Percentiles rank a stretch among this genome's conserved stretches.
Conservation (phyloP, 345 rosid species). For the Punica granatum region DNA sequence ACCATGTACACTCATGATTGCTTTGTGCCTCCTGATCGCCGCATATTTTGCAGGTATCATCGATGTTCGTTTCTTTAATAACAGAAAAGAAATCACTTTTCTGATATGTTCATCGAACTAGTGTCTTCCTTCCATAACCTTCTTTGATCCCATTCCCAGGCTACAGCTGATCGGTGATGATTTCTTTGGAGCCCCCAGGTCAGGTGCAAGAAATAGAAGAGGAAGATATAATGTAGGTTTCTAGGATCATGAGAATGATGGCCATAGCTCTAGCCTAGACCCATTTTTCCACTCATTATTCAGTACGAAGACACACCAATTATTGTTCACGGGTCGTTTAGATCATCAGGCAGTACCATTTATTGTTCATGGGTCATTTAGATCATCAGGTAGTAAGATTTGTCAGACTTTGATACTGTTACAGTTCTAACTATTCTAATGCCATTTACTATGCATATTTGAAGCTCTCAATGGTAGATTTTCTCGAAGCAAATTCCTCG, state of each 20-base stretch:
- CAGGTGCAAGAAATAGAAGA: neutral
- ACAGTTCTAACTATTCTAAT: neutral
- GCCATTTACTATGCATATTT: neutral
- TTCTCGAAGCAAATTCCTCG: neutral
- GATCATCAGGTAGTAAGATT: neutral
- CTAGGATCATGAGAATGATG: neutral
- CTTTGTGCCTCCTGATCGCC: conserved; percentile 1
- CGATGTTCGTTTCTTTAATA: neutral
- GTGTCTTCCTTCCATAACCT: neutral
- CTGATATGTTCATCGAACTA: neutral
- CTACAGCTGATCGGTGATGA: neutral
- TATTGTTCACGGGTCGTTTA: neutral
- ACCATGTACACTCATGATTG: neutral
- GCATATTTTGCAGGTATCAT: conserved; percentile 2
- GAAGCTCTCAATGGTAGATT: neutral
- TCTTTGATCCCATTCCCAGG: neutral
- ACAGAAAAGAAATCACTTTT: neutral
- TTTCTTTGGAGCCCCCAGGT: neutral
- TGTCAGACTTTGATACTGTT: neutral
- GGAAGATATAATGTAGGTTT: neutral
- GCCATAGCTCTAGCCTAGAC: neutral
- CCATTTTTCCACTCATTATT: neutral
- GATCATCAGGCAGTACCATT: too few species aligned
- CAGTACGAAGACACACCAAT: neutral
- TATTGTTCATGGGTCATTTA: too few species aligned